Evolutionary conservation across 2,329 filamentous ascomycete genomes (phyloP).

Genomic region (Nemania abortiva): DNA sequence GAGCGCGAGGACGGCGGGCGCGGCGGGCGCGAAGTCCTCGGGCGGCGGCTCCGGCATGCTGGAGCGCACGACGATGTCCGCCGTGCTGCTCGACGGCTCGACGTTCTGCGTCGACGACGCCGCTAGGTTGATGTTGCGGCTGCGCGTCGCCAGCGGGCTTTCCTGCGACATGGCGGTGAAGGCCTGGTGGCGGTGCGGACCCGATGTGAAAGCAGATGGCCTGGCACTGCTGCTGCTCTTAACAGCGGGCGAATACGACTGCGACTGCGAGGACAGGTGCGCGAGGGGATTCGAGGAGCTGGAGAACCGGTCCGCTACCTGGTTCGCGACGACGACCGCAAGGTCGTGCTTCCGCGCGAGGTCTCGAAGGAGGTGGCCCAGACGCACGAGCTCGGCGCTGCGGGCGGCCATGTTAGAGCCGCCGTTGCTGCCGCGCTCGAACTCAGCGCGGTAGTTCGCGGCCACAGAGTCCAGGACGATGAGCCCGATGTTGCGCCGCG

Average conservation of each 20-base stretch:
- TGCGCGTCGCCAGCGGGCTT: conserved; percentile 64
- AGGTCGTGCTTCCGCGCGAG: conserved; percentile 80
- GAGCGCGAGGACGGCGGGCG: conserved; percentile 72
- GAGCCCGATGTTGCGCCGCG: conserved; percentile 81
- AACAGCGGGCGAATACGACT: conserved; percentile 35
- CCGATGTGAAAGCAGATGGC: neutral
- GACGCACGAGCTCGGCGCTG: conserved; percentile 78
- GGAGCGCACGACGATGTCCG: conserved; percentile 52
- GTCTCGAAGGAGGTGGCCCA: conserved; percentile 80
- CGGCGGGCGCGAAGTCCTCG: conserved; percentile 49
- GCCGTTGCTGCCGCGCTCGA: conserved; percentile 68
- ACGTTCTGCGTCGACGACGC: conserved; percentile 43
- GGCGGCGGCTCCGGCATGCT: conserved; percentile 52
- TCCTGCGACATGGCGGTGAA: conserved; percentile 54
- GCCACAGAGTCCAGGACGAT: conserved; percentile 92
- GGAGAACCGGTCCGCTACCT: conserved; percentile 88
- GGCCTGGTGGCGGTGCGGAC: conserved; percentile 6
- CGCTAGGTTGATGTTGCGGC: conserved; percentile 45
- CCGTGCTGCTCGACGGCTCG: conserved; percentile 57
- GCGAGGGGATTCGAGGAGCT: conserved; percentile 22
- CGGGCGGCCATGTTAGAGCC: conserved; percentile 77
- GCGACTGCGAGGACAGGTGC: neutral
- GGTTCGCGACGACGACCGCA: conserved; percentile 92
- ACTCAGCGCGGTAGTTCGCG: conserved; percentile 95
- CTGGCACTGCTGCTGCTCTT: conserved; percentile 36